Base-by-base conservation (phyloP, 2,329 filamentous ascomycete species). In the Nannizziopsis arthrosporioides region DNA sequence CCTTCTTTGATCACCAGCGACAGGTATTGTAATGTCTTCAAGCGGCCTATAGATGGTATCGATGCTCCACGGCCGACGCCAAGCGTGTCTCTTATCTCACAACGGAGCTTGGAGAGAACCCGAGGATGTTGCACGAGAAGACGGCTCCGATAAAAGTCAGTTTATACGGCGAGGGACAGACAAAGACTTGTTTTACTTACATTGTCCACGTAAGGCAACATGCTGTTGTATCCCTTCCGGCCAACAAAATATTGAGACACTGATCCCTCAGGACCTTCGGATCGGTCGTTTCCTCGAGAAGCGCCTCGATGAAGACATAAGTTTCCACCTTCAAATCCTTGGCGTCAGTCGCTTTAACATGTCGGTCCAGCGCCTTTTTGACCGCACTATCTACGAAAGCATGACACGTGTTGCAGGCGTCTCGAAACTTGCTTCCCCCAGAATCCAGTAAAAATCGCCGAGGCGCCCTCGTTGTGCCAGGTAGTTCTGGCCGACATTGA, bases 171-270 rank as follows among this genome's bases (percentile, higher is more conserved):
- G 63, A 65, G 2, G 55, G 49, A 55, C 63, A 68, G 7, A 64
- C 58, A 1, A 54, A 36, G 1, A 61, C 63, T 37, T 69, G 54
- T 37, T 45, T 77, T 68, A 0, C 30, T 8, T 19, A 15, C 19
- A 39, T 42, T 67, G 73, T 35, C 70, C 64, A 5, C 72, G 61
- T 3, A 69, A n/a, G n/a, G n/a, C n/a, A 55, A 5, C 64, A 63
- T 11, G 69, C 73, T 1, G 74, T 77, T 1, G 74, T 77, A 54
- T 77, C 75, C 10, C 73, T 69, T 12, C 73, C 73, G 1, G 74
- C 74, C 7, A 75, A 63, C 8, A 77, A 63, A 49, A 76, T 74
- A 38, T 80, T 78, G n/a, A n/a, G n/a, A n/a, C n/a, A n/a, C n/a
- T n/a, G n/a, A n/a, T n/a, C n/a, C n/a, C n/a, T n/a, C n/a, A n/a